Base-by-base conservation (phyloP, 2,329 filamentous ascomycete genomes). In the Aspergillus caelatus region DNA sequence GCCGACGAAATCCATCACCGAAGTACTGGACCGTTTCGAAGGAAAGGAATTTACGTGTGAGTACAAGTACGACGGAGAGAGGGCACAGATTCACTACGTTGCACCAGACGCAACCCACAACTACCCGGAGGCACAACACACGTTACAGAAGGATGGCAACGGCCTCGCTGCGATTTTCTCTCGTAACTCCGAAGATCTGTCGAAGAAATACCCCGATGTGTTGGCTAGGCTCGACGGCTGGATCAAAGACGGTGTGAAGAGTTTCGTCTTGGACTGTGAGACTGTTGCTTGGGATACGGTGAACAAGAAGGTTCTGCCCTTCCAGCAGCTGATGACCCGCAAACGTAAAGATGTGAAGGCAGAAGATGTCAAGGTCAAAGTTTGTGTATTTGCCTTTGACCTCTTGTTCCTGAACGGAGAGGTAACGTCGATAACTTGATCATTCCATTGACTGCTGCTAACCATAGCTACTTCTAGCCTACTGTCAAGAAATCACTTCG, bases 31-130 rank as follows among this genome's bases (percentile, higher is more conserved):
- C 78, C 91, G 95, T 6, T 99, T 99, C 69, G 95, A 98, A 75
- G 89, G 91, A 67, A 95, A 97, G 75, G 91, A 90, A 30, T 99
- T 99, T 73, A 98, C 95, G 1, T 99, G 95, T 80, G 95, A 99
- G 77, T 99, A 96, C 84, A 99, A 99, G 78, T 99, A 99, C 74
- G 95, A 99, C 72, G 95, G 95, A 56, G 95, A 99, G 79, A 86
- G 95, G 75, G 95, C 95, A n/a, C 95, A 99, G 76, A 98, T 99
- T 57, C 95, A 99, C 76, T 99, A 96, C 70, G 93, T 98, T 36
- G 90, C 94, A 5, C 92, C 93, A 66, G 91, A 94, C 65, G 86
- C 91, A 11, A 82, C 88, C 2, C 82, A 91, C 63, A 85, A 93
- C 60, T 90, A 92, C 69, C 85, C 86, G 62, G 86, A 90, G 54